These are phyloP conservation scores for Quercus engelmannii DNA, from an alignment of 306 rosid genomes.

Conservation along the genomic window DNA sequence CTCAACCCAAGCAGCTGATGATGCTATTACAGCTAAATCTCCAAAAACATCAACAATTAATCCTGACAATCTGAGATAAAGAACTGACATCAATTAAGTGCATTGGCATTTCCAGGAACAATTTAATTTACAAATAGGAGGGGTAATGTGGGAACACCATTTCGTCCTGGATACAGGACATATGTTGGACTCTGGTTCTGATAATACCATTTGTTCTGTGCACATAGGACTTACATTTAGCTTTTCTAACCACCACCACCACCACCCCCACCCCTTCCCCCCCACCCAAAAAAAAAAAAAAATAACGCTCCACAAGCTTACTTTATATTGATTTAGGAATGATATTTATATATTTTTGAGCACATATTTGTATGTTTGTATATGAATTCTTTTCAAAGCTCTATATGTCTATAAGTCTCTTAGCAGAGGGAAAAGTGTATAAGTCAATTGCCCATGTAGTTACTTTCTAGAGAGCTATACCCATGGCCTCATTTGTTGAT, in stretches of 20 bases:
- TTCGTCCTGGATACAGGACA: not conserved
- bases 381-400: not conserved
- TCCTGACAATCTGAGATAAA: constrained; percentile 72
- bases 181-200: not conserved
- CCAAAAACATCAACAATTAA: constrained; percentile 81
- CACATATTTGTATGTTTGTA: not conserved
- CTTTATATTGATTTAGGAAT: too few species aligned
- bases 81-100: constrained; percentile 11
- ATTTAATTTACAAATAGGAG: not conserved
- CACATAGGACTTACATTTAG: too few species aligned
- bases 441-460: not conserved
- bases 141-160: not conserved
- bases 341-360: too few species aligned
- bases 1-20: constrained; percentile 99
- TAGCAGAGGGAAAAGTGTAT: too few species aligned
- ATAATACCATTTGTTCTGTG: too few species aligned
- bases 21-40: constrained; percentile 87
- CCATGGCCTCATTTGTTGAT: not conserved
- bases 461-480: not conserved
- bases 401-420: not conserved
- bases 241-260: too few species aligned
- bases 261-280: too few species aligned
- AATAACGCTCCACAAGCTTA: too few species aligned
- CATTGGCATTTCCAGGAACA: not conserved
- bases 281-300: too few species aligned